Conservation (phyloP, 306 rosid species). For the Pyrus communis region DNA sequence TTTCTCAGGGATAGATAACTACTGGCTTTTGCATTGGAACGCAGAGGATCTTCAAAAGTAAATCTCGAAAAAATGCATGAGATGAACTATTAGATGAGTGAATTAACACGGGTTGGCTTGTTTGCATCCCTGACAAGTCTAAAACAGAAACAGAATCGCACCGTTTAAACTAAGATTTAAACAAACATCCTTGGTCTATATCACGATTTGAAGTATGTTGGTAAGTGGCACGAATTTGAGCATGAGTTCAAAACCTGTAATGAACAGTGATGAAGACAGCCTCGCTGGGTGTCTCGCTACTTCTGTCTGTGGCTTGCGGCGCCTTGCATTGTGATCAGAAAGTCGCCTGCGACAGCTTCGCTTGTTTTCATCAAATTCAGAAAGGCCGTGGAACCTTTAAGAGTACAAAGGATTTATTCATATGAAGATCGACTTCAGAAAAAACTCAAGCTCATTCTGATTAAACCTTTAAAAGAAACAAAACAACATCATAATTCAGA, state of each 20-base stretch:
- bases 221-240: neutral
- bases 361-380: slow-evolving; percentile 82
- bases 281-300: slow-evolving; percentile 42
- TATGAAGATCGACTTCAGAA: slow-evolving; percentile 7
- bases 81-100: neutral
- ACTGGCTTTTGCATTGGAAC: too few species aligned
- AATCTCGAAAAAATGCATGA: too few species aligned
- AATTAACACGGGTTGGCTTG: neutral
- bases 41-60: too few species aligned
- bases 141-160: neutral
- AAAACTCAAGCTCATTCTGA: slow-evolving; percentile 12
- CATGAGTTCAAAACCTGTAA: slow-evolving; percentile 17
- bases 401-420: slow-evolving; percentile 18
- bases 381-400: slow-evolving; percentile 77
- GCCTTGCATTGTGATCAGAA: slow-evolving; percentile 94
- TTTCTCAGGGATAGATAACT: neutral
- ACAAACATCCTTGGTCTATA: neutral
- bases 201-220: neutral
- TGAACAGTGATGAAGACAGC: slow-evolving; percentile 50
- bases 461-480: neutral
- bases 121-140: neutral
- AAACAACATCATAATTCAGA: neutral
- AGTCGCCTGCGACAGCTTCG: slow-evolving; percentile 97
- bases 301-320: slow-evolving; percentile 76
- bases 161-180: neutral